Evolutionary conservation across 768 basidiomycete genomes (phyloP), one percentile per base, ranked within the genome.

Genomic region (Lactarius sp.): DNA sequence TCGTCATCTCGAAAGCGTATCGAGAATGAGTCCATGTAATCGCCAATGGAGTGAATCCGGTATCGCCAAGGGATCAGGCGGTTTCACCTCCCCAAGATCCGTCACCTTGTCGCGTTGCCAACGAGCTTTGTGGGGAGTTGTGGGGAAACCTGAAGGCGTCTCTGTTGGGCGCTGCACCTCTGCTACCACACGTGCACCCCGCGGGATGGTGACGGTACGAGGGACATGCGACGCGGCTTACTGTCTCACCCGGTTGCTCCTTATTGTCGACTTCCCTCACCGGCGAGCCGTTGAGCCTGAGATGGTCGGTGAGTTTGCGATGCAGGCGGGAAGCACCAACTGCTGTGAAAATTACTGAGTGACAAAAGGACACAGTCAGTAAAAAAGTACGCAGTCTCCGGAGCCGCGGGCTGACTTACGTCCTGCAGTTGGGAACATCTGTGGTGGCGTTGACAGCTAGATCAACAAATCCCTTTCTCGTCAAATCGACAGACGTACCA

Each of bases 371-470:
- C 9, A 7, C 10, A 22, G n/a, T 62, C 13, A 57, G 61, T 4
- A 13, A 54, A 37, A 34, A 5, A 18, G 9, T 7, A 18, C n/a
- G 8, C 1, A 39, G 22, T 6, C 44, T 16, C 14, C 33, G 3
- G 27, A 6, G 2, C 13, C 22, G 8, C 9, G 14, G 27, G 20
- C 9, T 27, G 6, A 52, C 60, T 31, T 31, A 62, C 61, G 3
- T 18, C 6, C n/a, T 4, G 47, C 49, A 51, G 46, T 1, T 12
- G 14, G n/a, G 39, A 62, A 57, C 39, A 62, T 62, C 61, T 62
- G 31, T 1, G 8, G 22, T 14, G 27, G 37, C 2, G 18, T 22
- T 14, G 41, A 22, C 5, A 16, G 31, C 6, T 46, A 33, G 36
- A 31, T 42, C 18, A 22, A 13, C 9, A 8, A 9, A 55, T 33